Evolutionary conservation across 2,329 filamentous ascomycete species (phyloP).

Genomic region (Cladophialophora chaetospira): DNA sequence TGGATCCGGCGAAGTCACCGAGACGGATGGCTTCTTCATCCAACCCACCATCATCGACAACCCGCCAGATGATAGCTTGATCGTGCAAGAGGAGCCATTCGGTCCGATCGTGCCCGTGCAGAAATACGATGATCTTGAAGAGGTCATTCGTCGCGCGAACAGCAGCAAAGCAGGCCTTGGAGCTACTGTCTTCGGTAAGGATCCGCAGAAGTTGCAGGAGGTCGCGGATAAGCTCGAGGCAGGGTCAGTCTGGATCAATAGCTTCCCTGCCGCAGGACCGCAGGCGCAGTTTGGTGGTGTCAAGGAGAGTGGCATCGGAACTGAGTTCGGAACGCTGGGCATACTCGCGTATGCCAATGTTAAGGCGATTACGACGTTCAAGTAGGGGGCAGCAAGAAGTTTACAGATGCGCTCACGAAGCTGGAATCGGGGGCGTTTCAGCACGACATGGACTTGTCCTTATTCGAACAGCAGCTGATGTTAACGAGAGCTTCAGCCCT

Average conservation of each 20-base stretch:
- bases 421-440: no score
- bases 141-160: slow-evolving; percentile 53
- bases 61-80: slow-evolving; percentile 32
- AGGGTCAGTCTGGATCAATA: slow-evolving; percentile 52
- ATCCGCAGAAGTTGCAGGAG: slow-evolving; percentile 50
- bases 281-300: slow-evolving; percentile 70
- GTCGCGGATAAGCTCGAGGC: slow-evolving; percentile 51
- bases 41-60: slow-evolving; percentile 50
- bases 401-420: no score
- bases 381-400: no score
- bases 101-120: slow-evolving; percentile 54
- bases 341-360: slow-evolving; percentile 20
- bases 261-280: slow-evolving; percentile 70
- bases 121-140: slow-evolving; percentile 49
- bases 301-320: slow-evolving; percentile 65
- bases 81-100: slow-evolving; percentile 50
- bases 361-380: slow-evolving; percentile 16
- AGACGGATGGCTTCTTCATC: slow-evolving; percentile 52
- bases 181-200: slow-evolving; percentile 54
- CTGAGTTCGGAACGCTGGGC: slow-evolving; percentile 20
- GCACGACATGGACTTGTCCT: no score
- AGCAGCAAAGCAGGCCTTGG: slow-evolving; percentile 54
- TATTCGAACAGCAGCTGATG: no score
- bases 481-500: no score
- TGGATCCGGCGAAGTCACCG: slow-evolving; percentile 47